Conservation (phyloP, 73 alveolate genomes). For the Tetrahymena borealis region DNA sequence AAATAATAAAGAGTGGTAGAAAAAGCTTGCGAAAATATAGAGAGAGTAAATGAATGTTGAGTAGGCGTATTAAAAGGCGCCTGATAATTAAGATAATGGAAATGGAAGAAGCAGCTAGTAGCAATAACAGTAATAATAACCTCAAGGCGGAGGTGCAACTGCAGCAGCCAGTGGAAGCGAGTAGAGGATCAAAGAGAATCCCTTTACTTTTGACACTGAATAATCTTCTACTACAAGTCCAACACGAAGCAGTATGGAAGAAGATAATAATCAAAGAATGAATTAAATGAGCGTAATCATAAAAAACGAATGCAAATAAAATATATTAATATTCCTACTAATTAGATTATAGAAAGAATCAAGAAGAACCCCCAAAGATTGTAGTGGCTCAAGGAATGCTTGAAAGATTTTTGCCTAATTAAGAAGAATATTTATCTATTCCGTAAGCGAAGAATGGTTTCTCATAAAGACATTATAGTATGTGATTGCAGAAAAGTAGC, state of each 20-base stretch:
- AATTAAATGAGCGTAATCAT: neutral
- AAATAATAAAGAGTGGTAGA: neutral
- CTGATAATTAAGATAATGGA: neutral
- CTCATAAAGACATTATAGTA: constrained; percentile 58
- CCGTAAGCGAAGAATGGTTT: constrained; percentile 53
- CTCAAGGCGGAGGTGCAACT: neutral
- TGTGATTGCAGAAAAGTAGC: constrained; percentile 61
- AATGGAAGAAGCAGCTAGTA: neutral
- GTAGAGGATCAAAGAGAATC: neutral
- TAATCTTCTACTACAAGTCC: constrained; percentile 1
- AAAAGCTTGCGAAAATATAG: neutral
- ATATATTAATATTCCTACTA: neutral
- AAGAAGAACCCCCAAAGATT: neutral
- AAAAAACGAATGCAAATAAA: neutral
- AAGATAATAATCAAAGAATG: neutral
- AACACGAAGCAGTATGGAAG: neutral
- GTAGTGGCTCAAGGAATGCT: constrained; percentile 13
- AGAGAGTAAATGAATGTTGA: neutral
- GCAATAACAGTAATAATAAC: neutral
- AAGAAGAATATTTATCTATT: constrained; percentile 68
- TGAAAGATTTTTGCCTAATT: constrained; percentile 53
- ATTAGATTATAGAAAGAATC: neutral
- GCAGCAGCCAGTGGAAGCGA: neutral
- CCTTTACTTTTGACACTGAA: neutral
- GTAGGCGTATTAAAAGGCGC: constrained; percentile 3